Evolutionary conservation across 73 alveolate genomes (phyloP).

Genomic region (Stentor roeselii): DNA sequence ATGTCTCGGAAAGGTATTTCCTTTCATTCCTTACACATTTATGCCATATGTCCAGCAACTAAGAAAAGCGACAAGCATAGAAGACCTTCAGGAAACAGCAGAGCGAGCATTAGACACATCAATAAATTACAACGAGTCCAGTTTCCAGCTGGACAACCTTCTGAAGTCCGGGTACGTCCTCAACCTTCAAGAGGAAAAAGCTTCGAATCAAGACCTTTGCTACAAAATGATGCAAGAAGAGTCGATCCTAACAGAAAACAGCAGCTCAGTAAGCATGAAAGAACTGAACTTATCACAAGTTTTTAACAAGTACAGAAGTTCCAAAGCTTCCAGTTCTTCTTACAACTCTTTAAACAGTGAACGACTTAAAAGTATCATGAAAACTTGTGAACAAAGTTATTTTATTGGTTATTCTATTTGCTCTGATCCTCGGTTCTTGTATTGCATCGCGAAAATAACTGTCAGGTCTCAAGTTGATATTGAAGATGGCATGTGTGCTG

Average conservation of each 20-base stretch:
- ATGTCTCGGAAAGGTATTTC: background rate
- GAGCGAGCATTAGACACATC: background rate
- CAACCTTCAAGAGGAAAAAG: background rate
- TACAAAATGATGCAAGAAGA: background rate
- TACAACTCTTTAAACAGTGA: background rate
- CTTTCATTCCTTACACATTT: background rate
- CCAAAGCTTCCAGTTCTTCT: background rate
- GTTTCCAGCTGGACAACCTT: background rate
- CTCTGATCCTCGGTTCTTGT: conserved; percentile 2
- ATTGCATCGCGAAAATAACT: background rate
- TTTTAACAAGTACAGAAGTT: background rate
- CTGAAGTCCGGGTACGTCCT: background rate
- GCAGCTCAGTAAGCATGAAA: background rate
- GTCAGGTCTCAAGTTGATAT: background rate
- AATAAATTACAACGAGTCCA: background rate
- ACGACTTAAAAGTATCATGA: background rate
- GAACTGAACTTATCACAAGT: background rate
- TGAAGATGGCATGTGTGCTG: conserved; percentile 12
- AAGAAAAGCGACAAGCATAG: background rate
- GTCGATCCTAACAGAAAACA: background rate
- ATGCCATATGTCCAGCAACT: background rate
- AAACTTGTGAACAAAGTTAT: background rate
- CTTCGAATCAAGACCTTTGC: background rate
- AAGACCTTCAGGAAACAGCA: background rate
- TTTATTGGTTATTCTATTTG: background rate